phyloP scores from a whole-genome alignment of 2,329 filamentous ascomycete species.

The Apiospora arundinis region DNA sequence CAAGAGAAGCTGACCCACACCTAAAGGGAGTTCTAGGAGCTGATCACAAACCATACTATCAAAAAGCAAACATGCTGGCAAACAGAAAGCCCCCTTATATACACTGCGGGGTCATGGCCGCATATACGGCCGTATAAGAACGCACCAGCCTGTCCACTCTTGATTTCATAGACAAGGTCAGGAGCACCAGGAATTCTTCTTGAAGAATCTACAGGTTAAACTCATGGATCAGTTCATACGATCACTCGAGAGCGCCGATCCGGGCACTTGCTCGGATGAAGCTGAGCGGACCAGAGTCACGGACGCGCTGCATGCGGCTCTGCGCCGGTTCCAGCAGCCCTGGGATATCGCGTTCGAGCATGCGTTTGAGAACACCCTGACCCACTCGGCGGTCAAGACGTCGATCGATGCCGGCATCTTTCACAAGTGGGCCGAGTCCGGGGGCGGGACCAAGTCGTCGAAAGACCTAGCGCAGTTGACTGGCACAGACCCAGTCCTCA shows the following conservation, averaged over 20 bases:
- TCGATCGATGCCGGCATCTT: constrained; percentile 47
- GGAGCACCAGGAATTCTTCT: too few species aligned
- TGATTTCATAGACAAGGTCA: too few species aligned
- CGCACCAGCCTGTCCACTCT: too few species aligned
- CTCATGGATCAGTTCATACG: constrained; percentile 39
- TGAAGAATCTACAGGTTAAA: too few species aligned
- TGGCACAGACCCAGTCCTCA: constrained; percentile 40
- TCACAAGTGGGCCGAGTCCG: constrained; percentile 41
- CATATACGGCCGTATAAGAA: too few species aligned
- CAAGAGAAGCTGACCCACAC: too few species aligned
- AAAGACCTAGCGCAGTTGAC: constrained; percentile 42
- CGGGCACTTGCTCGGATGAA: constrained; percentile 41
- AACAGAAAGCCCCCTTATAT: too few species aligned
- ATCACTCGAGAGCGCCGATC: constrained; percentile 40
- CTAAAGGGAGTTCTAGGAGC: too few species aligned
- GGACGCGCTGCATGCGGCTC: constrained; percentile 36
- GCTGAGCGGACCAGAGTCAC: constrained; percentile 41
- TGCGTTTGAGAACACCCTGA: constrained; percentile 41
- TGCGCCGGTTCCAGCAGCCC: constrained; percentile 39
- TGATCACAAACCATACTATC: too few species aligned
- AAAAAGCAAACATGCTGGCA: too few species aligned
- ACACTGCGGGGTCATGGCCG: too few species aligned
- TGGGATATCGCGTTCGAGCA: constrained; percentile 49
- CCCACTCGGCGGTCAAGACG: constrained; percentile 44
- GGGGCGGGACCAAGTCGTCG: constrained; percentile 38